These are phyloP conservation scores for Sindora glabra DNA, from an alignment of 306 rosid genomes.

Conservation along the genomic window DNA sequence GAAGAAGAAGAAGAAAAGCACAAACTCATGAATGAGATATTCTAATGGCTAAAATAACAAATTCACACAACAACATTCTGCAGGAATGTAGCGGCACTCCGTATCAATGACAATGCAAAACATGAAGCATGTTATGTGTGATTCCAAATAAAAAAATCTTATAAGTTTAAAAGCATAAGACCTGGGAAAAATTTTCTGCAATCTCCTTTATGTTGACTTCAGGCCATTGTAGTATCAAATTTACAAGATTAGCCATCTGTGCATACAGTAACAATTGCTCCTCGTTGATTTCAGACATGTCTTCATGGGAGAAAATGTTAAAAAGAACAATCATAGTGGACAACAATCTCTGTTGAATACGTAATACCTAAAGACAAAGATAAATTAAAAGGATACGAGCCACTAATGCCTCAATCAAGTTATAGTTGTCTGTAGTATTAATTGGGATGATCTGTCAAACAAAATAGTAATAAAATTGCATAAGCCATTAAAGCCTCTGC, in stretches of 20 bases:
- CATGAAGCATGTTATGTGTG: neutral
- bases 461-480: neutral
- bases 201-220: slow-evolving; percentile 66
- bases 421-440: slow-evolving; percentile 57
- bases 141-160: slow-evolving; percentile 5
- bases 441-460: slow-evolving; percentile 56
- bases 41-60: neutral
- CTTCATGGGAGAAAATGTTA: slow-evolving; percentile 35
- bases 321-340: slow-evolving; percentile 26
- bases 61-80: neutral
- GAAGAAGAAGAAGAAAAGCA: too few species aligned
- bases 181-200: slow-evolving; percentile 80
- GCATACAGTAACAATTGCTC: slow-evolving; percentile 71
- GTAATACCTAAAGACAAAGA: slow-evolving; percentile 4
- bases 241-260: slow-evolving; percentile 93
- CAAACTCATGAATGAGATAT: neutral
- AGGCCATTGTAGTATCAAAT: slow-evolving; percentile 62
- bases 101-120: neutral
- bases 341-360: neutral
- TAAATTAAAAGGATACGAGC: slow-evolving; percentile 67
- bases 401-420: slow-evolving; percentile 74
- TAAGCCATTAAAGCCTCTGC: neutral
- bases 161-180: slow-evolving; percentile 11
- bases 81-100: neutral
- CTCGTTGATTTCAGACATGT: slow-evolving; percentile 65